Evolutionary conservation across 306 rosid genomes (phyloP).

Genomic region (Oemleria cerasiformis): DNA sequence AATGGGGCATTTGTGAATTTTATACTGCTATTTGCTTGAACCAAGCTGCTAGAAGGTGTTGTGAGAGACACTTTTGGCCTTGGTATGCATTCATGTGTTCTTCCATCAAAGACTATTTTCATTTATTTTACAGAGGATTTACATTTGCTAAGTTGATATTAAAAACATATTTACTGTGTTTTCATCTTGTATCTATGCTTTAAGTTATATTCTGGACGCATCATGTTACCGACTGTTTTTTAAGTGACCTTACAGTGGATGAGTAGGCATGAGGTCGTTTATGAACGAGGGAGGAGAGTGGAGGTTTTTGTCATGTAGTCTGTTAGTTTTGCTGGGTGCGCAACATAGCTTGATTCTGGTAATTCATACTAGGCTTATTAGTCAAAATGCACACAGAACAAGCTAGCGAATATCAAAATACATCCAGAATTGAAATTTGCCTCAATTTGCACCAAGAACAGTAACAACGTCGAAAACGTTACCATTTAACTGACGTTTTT

Average conservation of each 20-base stretch:
- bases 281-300: not conserved
- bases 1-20: not conserved
- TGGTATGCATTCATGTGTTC: conserved; percentile 49
- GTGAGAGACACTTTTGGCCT: not conserved
- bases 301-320: conserved; percentile 7
- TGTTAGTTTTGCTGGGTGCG: not conserved
- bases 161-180: not conserved
- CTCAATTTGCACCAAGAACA: no score
- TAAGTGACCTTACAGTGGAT: not conserved
- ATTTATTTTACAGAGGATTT: conserved; percentile 10
- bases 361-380: no score
- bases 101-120: not conserved
- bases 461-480: no score
- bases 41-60: not conserved
- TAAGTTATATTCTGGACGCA: not conserved
- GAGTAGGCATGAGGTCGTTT: not conserved
- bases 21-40: not conserved
- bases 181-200: not conserved
- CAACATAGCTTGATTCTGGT: conserved; percentile 2
- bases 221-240: not conserved
- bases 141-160: conserved; percentile 10
- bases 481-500: no score
- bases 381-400: no score
- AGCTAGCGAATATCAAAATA: no score
- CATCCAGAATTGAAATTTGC: no score